Base-by-base conservation (phyloP, 2,329 filamentous ascomycete genomes). In the Macrophomina pseudophaseolina region DNA sequence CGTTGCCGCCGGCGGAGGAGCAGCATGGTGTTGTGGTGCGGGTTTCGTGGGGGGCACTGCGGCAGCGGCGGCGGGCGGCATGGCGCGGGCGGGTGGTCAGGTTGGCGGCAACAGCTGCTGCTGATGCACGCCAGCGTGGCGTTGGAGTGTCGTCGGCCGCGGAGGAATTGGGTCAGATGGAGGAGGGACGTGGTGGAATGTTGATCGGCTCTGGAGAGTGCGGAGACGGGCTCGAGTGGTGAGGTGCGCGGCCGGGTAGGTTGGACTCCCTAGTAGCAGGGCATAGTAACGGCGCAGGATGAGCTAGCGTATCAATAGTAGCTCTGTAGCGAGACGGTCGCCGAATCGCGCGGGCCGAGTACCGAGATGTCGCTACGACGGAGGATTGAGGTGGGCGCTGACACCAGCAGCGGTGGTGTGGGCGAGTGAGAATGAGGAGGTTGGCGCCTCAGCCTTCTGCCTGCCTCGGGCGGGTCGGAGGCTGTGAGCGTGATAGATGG, bases 401-500 rank as follows among this genome's bases (percentile, higher is more conserved):
- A 38, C 56, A 33, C 23, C 40, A 23, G 48, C 48, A 11, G 42
- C 12, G 49, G 52, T 58, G 40, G 44, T 65, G 51, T 48, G 28
- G 42, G 33, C 44, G 44, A 7, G 35, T 12, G 35, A 38, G 35
- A 38, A 32, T n/a, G 30, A 53, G 56, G 56, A 62, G 44, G 58
- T 62, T 49, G 58, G 58, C 42, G 58, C 44, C 58, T 62, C 52
- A 54, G 58, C 30, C 58, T 62, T 48, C 44, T 38, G 14, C 40
- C n/a, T 14, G 40, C 16, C 23, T 6, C 30, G 58, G 32, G 30
- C 30, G 58, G 32, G 30, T 35, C 32, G 42, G 40, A 35, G 54
- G 35, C 28, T 52, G 5, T 14, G 42, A 4, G 42, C 42, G 42
- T 14, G 42, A 23, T 23, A 23, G 1, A 23, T 23, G 23, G 23